Base-by-base conservation (phyloP, 2,329 filamentous ascomycete genomes). In the Phaeosphaeriaceae sp. region DNA sequence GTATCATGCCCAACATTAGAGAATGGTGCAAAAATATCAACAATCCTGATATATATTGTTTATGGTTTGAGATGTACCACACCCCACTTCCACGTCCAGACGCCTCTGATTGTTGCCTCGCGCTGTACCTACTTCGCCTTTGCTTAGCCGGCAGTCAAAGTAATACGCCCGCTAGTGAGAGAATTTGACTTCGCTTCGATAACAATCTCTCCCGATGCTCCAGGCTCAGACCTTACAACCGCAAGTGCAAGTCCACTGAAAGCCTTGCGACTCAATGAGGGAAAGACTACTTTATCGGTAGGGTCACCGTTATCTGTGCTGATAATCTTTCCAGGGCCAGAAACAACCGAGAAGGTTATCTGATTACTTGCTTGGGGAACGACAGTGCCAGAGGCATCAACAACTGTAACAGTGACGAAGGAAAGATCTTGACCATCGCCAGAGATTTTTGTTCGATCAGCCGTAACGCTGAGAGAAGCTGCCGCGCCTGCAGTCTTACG, bases 361-460 rank as follows among this genome's bases (percentile, higher is more conserved):
- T 54, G 54, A 52, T 78, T 69, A 16, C 64, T 64, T 2, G 80
- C 81, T 3, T 58, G 50, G 0, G 78, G 77, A 1, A 82, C 79
- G 0, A 73, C 48, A 34, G 75, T 66, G 1, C 79, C 80, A 0
- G 72, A 54, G 9, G 32, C 62, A 47, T 83, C 81, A 3, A 77
- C 62, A 0, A 83, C 76, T 0, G 71, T 69, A 2, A 78, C 74
- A 0, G 71, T 77, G 17, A 83, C 52, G 44, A 78, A 83, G 0
- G 76, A 68, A 11, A 83, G 58, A 50, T 82, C 81, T 13, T 71
- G 46, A 0, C 79, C 78, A 29, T 73, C 55, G 3, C 76, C 77
- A 0, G 51, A 37, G 16, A 83, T 77, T 0, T 39, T 54, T 0
- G 61, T 60, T 6, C 77, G 70, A 51, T 82, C 78, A 0, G 75